Evolutionary conservation across 2,329 filamentous ascomycete genomes (phyloP).

Genomic region (Thielaviopsis populi): DNA sequence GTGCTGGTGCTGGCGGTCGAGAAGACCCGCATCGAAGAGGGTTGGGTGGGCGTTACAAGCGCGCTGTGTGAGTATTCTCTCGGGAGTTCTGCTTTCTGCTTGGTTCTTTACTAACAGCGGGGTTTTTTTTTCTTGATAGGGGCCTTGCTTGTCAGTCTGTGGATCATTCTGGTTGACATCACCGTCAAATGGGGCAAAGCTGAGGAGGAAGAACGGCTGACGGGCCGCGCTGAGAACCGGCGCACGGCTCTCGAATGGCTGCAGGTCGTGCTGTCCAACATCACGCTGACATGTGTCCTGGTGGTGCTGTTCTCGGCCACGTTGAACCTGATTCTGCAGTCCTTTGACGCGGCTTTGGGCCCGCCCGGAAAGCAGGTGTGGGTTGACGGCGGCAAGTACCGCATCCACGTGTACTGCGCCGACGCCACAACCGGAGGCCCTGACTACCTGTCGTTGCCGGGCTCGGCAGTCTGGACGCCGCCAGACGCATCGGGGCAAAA

Average conservation of each 20-base stretch:
- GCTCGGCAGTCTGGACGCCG: not conserved
- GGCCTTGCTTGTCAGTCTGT: slow-evolving; percentile 65
- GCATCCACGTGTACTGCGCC: slow-evolving; percentile 70
- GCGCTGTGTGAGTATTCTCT: slow-evolving; percentile 43
- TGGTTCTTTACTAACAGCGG: not conserved
- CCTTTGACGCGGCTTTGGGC: slow-evolving; percentile 59
- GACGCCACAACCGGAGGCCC: not conserved
- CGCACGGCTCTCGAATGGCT: slow-evolving; percentile 73
- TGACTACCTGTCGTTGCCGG: not conserved
- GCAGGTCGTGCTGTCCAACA: slow-evolving; percentile 59
- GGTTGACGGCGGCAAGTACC: slow-evolving; percentile 74
- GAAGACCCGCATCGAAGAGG: slow-evolving; percentile 65
- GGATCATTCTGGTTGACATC: slow-evolving; percentile 64
- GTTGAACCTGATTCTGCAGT: slow-evolving; percentile 64
- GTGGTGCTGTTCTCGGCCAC: slow-evolving; percentile 64
- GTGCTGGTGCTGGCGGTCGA: slow-evolving; percentile 65
- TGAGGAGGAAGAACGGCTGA: slow-evolving; percentile 84
- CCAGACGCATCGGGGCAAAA: not conserved
- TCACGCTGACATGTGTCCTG: slow-evolving; percentile 56
- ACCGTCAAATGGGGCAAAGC: slow-evolving; percentile 82
- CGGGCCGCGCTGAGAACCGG: slow-evolving; percentile 73
- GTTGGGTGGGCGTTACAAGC: slow-evolving; percentile 78
- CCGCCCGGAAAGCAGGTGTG: slow-evolving; percentile 61
- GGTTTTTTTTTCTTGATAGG: slow-evolving; percentile 24
- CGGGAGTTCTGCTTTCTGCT: too few relatives aligned